A percentile compares a stretch with the other conserved stretches of the same genome.
phyloP scores from a whole-genome alignment of 2,329 filamentous ascomycete species.

The Diaporthe aspalathi region DNA sequence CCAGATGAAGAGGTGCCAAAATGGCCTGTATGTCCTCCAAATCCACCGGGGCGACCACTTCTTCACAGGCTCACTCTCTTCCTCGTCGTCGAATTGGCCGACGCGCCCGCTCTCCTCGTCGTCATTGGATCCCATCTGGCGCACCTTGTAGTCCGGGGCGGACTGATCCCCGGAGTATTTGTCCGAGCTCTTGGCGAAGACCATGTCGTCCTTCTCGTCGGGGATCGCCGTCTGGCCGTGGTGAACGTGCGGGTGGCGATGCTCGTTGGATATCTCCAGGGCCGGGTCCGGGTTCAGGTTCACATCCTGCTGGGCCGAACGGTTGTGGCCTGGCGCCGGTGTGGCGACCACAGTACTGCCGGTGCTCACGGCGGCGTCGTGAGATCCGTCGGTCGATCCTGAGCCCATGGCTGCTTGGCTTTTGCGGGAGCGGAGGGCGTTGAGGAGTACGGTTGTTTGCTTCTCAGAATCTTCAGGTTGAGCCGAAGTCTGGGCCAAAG shows the following conservation, averaged over 20 bases:
- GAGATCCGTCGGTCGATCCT: neutral
- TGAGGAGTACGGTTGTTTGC: neutral
- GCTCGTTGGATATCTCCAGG: constrained; percentile 49
- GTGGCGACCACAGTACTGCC: neutral
- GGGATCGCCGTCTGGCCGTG: constrained; percentile 52
- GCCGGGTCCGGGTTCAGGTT: constrained; percentile 25
- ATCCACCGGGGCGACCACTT: constrained; percentile 48
- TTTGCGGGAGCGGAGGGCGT: neutral
- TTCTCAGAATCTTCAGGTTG: constrained; percentile 2
- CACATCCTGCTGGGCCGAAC: constrained; percentile 23
- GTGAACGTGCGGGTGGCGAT: constrained; percentile 56
- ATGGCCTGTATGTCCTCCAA: constrained; percentile 58
- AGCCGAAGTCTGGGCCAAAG: constrained; percentile 7
- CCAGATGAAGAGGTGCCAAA: constrained; percentile 59
- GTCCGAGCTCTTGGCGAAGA: constrained; percentile 58
- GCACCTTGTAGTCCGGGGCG: constrained; percentile 50
- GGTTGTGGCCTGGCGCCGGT: neutral
- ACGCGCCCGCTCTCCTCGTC: constrained; percentile 54
- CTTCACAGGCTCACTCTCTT: constrained; percentile 41
- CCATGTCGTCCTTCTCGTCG: constrained; percentile 55
- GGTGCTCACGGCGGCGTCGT: constrained; percentile 3
- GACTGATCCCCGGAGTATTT: constrained; percentile 48
- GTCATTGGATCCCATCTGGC: constrained; percentile 39
- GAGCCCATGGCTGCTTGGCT: constrained; percentile 4
- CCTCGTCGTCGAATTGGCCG: constrained; percentile 49